These are phyloP conservation scores for Styphnolobium japonicum DNA, from an alignment of 306 rosid species.

Conservation along the genomic window DNA sequence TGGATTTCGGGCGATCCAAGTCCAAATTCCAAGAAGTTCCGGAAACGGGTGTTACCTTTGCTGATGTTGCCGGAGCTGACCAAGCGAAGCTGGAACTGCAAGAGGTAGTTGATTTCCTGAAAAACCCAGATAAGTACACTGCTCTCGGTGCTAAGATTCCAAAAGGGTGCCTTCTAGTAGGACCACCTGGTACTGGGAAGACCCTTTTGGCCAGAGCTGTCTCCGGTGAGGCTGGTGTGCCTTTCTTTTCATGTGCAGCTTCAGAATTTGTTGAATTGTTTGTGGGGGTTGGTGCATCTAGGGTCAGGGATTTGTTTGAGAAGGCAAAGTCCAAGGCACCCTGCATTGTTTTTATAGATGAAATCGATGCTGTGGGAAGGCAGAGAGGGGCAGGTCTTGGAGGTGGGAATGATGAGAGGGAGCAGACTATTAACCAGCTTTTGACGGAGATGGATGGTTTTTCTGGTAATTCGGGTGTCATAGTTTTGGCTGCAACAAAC, in stretches of 20 bases:
- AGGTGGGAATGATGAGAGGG: slow-evolving; percentile 98
- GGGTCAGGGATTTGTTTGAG: slow-evolving; percentile 96
- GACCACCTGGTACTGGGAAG: slow-evolving; percentile 97
- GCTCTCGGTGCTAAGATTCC: slow-evolving; percentile 97
- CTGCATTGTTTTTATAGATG: slow-evolving; percentile 97
- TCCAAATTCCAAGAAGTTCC: slow-evolving; percentile 96
- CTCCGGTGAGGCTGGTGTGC: slow-evolving; percentile 91
- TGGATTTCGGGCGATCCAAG: slow-evolving; percentile 93
- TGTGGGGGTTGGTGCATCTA: slow-evolving; percentile 95
- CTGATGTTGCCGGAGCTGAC: slow-evolving; percentile 96
- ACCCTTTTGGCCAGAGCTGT: slow-evolving; percentile 93
- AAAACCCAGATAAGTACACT: slow-evolving; percentile 95
- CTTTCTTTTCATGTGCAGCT: slow-evolving; percentile 97
- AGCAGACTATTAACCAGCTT: slow-evolving; percentile 96
- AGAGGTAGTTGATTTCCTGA: slow-evolving; percentile 93
- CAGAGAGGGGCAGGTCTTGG: slow-evolving; percentile 99
- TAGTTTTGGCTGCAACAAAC: slow-evolving; percentile 95
- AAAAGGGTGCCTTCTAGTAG: slow-evolving; percentile 92
- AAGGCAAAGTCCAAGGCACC: slow-evolving; percentile 98
- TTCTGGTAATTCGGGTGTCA: slow-evolving; percentile 94
- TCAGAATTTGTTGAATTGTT: slow-evolving; percentile 93
- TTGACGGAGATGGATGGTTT: slow-evolving; percentile 99
- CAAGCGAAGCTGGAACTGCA: slow-evolving; percentile 90
- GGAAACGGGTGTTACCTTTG: slow-evolving; percentile 82
- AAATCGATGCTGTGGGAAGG: slow-evolving; percentile 95